Base-by-base conservation (phyloP, 2,329 filamentous ascomycete species). In the Penicillium expansum region DNA sequence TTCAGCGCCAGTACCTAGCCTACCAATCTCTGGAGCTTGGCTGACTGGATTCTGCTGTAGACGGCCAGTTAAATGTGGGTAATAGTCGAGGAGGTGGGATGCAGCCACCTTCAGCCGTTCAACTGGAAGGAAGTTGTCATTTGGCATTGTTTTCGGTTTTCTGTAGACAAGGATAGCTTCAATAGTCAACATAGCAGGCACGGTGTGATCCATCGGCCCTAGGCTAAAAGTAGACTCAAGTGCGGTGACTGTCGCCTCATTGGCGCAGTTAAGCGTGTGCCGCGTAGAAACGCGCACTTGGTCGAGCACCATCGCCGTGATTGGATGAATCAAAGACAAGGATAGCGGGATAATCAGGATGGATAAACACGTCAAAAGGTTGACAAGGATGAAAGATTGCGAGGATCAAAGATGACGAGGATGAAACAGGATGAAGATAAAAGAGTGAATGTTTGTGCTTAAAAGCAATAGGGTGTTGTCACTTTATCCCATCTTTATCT, bases 51-150 rank as follows among this genome's bases (percentile, higher is more conserved):
- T 41, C 6, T 18, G 16, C 30, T 50, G 45, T 6, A 55, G 45
- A 29, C 52, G 52, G 4, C 52, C 52, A n/a, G 52, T 55, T 18
- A 55, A 35, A n/a, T 55, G 52, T 5, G 52, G 52, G 16, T 55
- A 55, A n/a, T 55, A 42, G 22, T 55, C 52, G 13, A 55, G 38
- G 3, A 55, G 45, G 32, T 50, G 44, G 2, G 37, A 43, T 8
- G 14, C 22, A 20, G 52, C 52, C 24, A 30, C 13, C 30, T 37
- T 50, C 16, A 55, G 22, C 14, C 44, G 44, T 13, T 30, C 20
- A 11, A 35, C 11, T 0, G n/a, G 27, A 5, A 55, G 20, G 6
- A 50, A 50, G 6, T 9, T 11, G 2, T 42, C 27, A 0, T 33
- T 18, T 11, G 29, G 22, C 4, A 33, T 1, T n/a, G n/a, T 30